Base-by-base conservation (phyloP, 2,329 filamentous ascomycete species). In the Colletotrichum agaves region DNA sequence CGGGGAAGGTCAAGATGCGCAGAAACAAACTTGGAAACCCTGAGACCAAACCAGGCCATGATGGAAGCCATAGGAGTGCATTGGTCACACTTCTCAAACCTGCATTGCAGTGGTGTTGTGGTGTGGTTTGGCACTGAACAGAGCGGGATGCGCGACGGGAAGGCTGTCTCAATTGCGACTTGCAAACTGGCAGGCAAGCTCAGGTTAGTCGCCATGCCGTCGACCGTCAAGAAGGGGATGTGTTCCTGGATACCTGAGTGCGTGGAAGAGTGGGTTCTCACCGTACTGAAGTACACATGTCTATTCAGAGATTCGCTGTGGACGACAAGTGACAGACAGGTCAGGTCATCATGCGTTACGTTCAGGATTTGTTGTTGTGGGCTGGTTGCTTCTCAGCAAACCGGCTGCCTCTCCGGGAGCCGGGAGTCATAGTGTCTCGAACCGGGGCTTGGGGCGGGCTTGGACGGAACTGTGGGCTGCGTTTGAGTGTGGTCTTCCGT, bases 401-500 rank as follows among this genome's bases (percentile, higher is more conserved):
- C 65, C 65, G 65, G 65, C 65, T 68, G 61, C 39, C 39, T 65
- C 65, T 68, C 65, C 65, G 65, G 61, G 46, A 43, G 35, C 65
- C 61, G 65, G 65, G 58, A 53, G 41, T 55, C 55, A 49, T 58
- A 47, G 39, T 43, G 39, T 55, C 47, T 35, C 61, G 63, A 21
- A 8, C 53, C 65, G 65, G 61, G 61, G 61, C 37, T 67, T 52
- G 35, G 17, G 50, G 50, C 49, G 49, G 58, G 58, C 63, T 57
- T 43, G 35, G 46, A 39, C 59, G 33, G 46, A 39, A 50, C 41
- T 23, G 55, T 60, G 61, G 61, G 31, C 50, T 65, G 21, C 47
- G 15, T 62, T 23, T 55, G 56, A 27, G 17, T n/a, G 23, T 53
- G 17, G 23, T n/a, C 10, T 12, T 44, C n/a, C 19, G 41, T 44